phyloP scores from a whole-genome alignment of 352 stramenopile species.

The Phytophthora hibernalis region DNA sequence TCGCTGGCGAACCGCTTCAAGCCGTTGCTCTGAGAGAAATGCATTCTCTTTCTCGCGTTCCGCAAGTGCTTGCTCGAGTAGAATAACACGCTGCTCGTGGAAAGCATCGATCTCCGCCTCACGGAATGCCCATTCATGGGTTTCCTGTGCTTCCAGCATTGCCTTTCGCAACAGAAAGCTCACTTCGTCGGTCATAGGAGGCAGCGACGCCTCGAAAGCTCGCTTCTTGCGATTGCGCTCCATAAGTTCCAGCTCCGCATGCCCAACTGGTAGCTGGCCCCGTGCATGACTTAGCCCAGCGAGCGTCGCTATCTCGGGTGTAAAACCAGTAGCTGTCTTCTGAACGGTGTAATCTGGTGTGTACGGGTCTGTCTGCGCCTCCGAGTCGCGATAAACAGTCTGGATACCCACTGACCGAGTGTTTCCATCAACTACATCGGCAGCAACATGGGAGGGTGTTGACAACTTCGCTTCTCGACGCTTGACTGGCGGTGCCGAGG shows the following conservation, averaged over 20 bases:
- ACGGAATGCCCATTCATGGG: conserved; percentile 86
- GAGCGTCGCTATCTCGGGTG: conserved; percentile 89
- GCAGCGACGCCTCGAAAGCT: conserved; percentile 86
- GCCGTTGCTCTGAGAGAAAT: conserved; percentile 92
- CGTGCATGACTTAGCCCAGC: conserved; percentile 66
- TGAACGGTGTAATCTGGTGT: conserved; percentile 92
- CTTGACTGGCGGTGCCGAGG: conserved; percentile 12
- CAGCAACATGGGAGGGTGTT: conserved; percentile 30
- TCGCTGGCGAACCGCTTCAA: conserved; percentile 87
- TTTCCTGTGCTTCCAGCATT: conserved; percentile 94
- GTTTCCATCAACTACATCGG: conserved; percentile 45
- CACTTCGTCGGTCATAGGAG: conserved; percentile 95
- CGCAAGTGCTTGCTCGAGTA: conserved; percentile 83
- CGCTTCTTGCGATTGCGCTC: conserved; percentile 89
- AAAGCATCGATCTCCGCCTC: conserved; percentile 91
- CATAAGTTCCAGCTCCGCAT: conserved; percentile 91
- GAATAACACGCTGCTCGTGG: conserved; percentile 77
- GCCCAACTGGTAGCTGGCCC: conserved; percentile 80
- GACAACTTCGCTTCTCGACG: conserved; percentile 12
- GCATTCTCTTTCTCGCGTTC: conserved; percentile 92
- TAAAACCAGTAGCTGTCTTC: conserved; percentile 46
- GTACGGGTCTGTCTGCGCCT: conserved; percentile 95
- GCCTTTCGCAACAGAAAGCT: conserved; percentile 90
- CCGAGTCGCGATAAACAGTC: conserved; percentile 93
- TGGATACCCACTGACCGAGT: conserved; percentile 88